Evolutionary conservation across 129 eudicot species (phyloP).

Genomic region (Pseudognaphalium luteoalbum): DNA sequence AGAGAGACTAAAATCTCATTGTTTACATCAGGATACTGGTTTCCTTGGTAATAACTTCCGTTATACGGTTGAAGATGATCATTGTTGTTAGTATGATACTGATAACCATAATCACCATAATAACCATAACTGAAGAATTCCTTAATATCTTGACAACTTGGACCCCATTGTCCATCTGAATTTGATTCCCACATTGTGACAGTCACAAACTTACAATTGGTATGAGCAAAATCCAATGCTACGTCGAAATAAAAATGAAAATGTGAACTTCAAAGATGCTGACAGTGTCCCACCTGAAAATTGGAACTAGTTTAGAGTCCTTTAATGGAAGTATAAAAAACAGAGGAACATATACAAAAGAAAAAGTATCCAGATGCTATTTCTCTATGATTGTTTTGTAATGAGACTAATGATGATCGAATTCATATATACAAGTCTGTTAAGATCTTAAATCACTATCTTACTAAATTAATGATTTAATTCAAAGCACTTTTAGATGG

Average conservation of each 20-base stretch:
- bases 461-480: too few species aligned
- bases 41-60: conserved; percentile 19
- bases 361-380: too few species aligned
- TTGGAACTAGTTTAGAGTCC: conserved; percentile 1
- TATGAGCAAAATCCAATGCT: background rate
- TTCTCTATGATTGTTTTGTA: too few species aligned
- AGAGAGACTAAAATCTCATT: conserved; percentile 46
- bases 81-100: conserved; percentile 39
- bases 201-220: background rate
- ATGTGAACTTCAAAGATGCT: background rate
- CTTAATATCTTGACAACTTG: conserved; percentile 42
- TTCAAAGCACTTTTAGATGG: too few species aligned
- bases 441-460: too few species aligned
- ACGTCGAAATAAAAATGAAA: background rate
- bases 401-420: too few species aligned
- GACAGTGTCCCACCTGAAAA: background rate
- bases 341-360: too few species aligned
- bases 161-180: conserved; percentile 51
- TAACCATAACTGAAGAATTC: conserved; percentile 47
- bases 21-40: conserved; percentile 13
- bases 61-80: conserved; percentile 32
- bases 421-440: too few species aligned
- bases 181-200: conserved; percentile 41
- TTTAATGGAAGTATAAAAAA: too few species aligned
- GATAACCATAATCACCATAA: conserved; percentile 50